Percentiles rank a stretch among this genome's conserved stretches.
Conservation (phyloP, 176 grass and related monocot genomes). For the Aegilops longissima region DNA sequence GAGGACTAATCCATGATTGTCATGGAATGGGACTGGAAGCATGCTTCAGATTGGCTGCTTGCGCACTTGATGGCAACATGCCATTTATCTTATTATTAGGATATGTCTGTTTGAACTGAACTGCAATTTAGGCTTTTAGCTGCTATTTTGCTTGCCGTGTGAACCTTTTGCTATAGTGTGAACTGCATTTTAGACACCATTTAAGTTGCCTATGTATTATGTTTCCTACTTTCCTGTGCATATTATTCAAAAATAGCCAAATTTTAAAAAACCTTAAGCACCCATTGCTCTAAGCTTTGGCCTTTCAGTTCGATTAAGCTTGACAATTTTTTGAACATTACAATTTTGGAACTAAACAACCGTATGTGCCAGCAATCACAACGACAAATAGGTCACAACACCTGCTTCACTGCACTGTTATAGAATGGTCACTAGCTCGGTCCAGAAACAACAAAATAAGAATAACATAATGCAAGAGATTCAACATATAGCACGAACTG, state of each 20-base stretch:
- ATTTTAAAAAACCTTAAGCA: not conserved
- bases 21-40: not conserved
- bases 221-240: not conserved
- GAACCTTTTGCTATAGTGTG: not conserved
- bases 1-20: not conserved
- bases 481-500: not conserved
- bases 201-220: not conserved
- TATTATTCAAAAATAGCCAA: not conserved
- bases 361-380: slow-evolving; percentile 7
- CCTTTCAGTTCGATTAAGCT: not conserved
- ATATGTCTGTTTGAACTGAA: not conserved
- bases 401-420: not conserved
- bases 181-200: not conserved
- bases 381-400: not conserved
- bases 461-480: slow-evolving; percentile 15
- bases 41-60: not conserved
- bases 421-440: slow-evolving; percentile 8
- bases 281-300: not conserved
- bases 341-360: not conserved
- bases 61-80: not conserved
- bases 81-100: not conserved
- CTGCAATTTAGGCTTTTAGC: not conserved
- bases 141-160: not conserved
- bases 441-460: not conserved
- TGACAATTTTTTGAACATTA: not conserved